Base-by-base conservation (phyloP, 2,329 filamentous ascomycete species). In the Microsporum audouinii region DNA sequence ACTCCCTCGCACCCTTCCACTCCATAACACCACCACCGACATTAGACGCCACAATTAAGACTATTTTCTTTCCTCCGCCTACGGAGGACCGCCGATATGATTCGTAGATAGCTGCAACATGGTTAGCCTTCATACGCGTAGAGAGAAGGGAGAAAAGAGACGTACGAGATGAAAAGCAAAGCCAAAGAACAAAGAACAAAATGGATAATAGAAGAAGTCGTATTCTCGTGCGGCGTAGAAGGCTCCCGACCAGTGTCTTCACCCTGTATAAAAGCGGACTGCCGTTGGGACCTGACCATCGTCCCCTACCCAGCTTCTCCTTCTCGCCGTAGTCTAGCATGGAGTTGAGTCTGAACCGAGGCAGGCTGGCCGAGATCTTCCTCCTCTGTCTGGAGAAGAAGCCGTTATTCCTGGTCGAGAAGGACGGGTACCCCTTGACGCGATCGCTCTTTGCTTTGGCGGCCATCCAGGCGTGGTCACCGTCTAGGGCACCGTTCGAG, bases 11-110 rank as follows among this genome's bases (percentile, higher is more conserved):
- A 0, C 92, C 92, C 75, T 99, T 99, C 92, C 91, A 96, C 71
- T 96, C 92, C 91, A 97, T 97, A 5, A 99, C 94, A 68, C 94
- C 94, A 63, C 94, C 94, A 57, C 94, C 94, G 65, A 95, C 83
- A 70, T 99, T 99, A 60, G 94, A 91, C 29, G 88, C 91, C 23
- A 97, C 80, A 64, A 99, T 91, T 60, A 99, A 88, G 65, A 99
- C 94, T 70, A 88, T 91, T 70, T 96, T 97, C 71, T 87, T 86
- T 23, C 94, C 94, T 57, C 89, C 89, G 58, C 92, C 91, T 2
- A 95, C 79, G 39, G 85, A 77, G 55, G 87, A 81, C 75, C 88
- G 82, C 69, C 90, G 84, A 79, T 89, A 96, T 63, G 75, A 70
- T 64, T 80, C 77, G 60, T 80, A 74, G 47, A 85, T 68, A 59